Evolutionary conservation across 176 grass and related monocot species (phyloP).

Genomic region (Carex parvula): DNA sequence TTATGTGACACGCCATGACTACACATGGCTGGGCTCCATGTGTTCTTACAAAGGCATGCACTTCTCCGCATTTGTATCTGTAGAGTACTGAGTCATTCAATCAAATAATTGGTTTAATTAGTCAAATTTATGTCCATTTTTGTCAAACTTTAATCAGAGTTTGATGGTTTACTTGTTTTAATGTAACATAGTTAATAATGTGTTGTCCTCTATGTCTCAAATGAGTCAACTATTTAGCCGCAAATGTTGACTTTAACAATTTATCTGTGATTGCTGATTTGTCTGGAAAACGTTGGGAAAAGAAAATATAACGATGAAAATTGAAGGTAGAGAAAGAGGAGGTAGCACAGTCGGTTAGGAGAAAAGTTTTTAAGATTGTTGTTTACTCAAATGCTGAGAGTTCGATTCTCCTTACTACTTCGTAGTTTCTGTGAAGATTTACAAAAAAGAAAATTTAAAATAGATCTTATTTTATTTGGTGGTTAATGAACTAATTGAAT

Average conservation of each 20-base stretch:
- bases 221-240: background rate
- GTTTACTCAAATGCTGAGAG: no score
- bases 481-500: slow-evolving; percentile 15
- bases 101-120: slow-evolving; percentile 29
- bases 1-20: slow-evolving; percentile 40
- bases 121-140: slow-evolving; percentile 25
- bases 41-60: slow-evolving; percentile 44
- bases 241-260: background rate
- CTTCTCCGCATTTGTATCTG: slow-evolving; percentile 25
- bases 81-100: slow-evolving; percentile 34
- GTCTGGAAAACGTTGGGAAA: background rate
- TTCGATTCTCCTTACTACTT: no score
- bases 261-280: background rate
- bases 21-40: slow-evolving; percentile 64
- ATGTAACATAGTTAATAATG: background rate
- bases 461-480: background rate
- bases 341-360: no score
- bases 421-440: no score
- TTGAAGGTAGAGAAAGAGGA: no score
- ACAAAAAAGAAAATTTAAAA: no score
- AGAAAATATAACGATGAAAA: no score
- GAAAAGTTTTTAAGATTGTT: no score
- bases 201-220: background rate
- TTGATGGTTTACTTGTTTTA: slow-evolving; percentile 29
- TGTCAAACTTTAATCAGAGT: slow-evolving; percentile 22